Evolutionary conservation across 1,284 basidiomycete species (phyloP).

Genomic region (Ceraceosorus guamensis): DNA sequence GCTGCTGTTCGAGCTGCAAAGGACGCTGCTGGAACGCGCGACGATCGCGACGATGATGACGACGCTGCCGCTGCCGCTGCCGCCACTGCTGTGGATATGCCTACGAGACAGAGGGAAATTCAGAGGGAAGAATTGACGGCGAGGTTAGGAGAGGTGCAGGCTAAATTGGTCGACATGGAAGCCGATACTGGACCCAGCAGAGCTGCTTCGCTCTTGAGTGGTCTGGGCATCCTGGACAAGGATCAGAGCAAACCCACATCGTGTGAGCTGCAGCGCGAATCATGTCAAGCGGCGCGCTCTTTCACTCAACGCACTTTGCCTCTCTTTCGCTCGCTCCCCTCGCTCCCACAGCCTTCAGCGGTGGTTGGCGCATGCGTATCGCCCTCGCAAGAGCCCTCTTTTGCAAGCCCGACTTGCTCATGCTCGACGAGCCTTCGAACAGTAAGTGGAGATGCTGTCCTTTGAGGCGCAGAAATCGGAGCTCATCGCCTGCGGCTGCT

Average conservation of each 20-base stretch:
- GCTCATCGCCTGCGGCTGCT: no score
- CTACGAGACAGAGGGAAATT: slow-evolving; percentile 46
- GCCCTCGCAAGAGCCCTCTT: slow-evolving; percentile 92
- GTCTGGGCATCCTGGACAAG: slow-evolving; percentile 79
- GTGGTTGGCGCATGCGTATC: slow-evolving; percentile 99
- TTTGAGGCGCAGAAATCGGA: background rate
- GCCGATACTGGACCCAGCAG: slow-evolving; percentile 91
- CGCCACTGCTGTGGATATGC: slow-evolving; percentile 39
- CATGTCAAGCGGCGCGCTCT: no score
- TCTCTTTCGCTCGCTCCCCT: no score
- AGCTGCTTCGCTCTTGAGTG: slow-evolving; percentile 80
- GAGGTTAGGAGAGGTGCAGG: slow-evolving; percentile 84
- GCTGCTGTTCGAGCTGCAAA: slow-evolving; percentile 24
- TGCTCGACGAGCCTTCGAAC: slow-evolving; percentile 70
- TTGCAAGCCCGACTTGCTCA: slow-evolving; percentile 60
- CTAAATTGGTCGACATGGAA: slow-evolving; percentile 89
- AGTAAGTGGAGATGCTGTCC: slow-evolving; percentile 51
- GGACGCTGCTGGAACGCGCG: slow-evolving; percentile 15
- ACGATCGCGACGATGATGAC: no score
- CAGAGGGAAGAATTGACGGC: slow-evolving; percentile 68
- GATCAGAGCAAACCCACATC: slow-evolving; percentile 60
- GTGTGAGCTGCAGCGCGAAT: slow-evolving; percentile 1
- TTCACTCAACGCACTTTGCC: no score
- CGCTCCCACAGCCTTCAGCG: slow-evolving; percentile 75
- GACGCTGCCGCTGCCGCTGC: slow-evolving; percentile 17